A percentile compares a stretch with the other conserved stretches of the same genome.
Evolutionary conservation across 2,329 filamentous ascomycete genomes (phyloP).

Genomic region (Colletotrichum acutatum): DNA sequence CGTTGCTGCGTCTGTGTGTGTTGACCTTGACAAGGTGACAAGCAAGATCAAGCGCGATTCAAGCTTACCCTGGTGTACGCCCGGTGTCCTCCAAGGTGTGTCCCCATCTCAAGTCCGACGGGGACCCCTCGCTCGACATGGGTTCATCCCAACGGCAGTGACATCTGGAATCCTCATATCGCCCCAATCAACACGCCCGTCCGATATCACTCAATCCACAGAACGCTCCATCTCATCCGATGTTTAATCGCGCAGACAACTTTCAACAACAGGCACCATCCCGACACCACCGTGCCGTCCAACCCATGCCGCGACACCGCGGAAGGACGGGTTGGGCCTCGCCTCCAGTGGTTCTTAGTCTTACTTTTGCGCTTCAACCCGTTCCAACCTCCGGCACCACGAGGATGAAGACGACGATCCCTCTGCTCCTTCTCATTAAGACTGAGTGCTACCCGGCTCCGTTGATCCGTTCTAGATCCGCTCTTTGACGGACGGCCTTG

Average conservation of each 20-base stretch:
- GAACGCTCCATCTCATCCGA: slow-evolving; percentile 25
- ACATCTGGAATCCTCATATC: slow-evolving; percentile 9
- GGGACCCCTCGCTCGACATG: background rate
- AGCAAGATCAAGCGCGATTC: background rate
- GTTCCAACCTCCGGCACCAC: background rate
- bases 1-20: background rate
- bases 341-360: background rate
- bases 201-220: background rate
- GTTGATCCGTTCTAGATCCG: slow-evolving; percentile 23
- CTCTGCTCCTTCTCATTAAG: slow-evolving; percentile 19
- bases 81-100: slow-evolving; percentile 3
- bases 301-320: slow-evolving; percentile 20
- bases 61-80: slow-evolving; percentile 21
- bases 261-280: slow-evolving; percentile 15
- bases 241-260: slow-evolving; percentile 31
- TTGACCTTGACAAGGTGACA: background rate
- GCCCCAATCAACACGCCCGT: slow-evolving; percentile 19
- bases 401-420: background rate
- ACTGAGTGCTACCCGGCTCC: background rate
- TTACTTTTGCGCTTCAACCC: background rate
- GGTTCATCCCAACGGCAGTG: slow-evolving; percentile 17
- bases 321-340: slow-evolving; percentile 25
- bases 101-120: background rate
- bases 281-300: slow-evolving; percentile 12
- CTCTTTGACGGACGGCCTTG: background rate